A percentile compares a stretch with the other conserved stretches of the same genome.
Evolutionary conservation across 2,329 filamentous ascomycete species (phyloP).

Genomic region (Pseudopyricularia cyperi): DNA sequence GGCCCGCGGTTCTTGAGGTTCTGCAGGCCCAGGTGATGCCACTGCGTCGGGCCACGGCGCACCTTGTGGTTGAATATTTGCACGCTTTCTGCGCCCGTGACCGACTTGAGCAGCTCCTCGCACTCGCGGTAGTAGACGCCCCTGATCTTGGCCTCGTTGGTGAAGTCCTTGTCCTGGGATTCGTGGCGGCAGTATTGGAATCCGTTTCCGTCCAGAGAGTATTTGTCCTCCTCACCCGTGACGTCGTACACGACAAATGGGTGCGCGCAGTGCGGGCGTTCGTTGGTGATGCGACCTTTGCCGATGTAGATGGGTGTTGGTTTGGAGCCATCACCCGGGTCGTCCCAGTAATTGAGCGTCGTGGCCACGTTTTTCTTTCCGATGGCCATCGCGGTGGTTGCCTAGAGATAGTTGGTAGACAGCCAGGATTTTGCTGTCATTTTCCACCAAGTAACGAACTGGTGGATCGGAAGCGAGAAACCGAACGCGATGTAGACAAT

Average conservation of each 20-base stretch:
- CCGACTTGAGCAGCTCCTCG: slow-evolving; percentile 29
- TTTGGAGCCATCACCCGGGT: slow-evolving; percentile 25
- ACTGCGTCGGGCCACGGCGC: slow-evolving; percentile 15
- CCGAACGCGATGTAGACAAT: too few species aligned
- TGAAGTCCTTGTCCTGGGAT: slow-evolving; percentile 11
- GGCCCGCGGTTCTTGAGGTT: slow-evolving; percentile 30
- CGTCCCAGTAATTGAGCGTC: slow-evolving; percentile 23
- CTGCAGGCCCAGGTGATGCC: slow-evolving; percentile 42
- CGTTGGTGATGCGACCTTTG: slow-evolving; percentile 10
- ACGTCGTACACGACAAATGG: slow-evolving; percentile 26
- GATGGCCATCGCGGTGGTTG: not conserved
- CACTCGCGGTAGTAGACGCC: slow-evolving; percentile 50
- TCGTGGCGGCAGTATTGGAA: slow-evolving; percentile 44
- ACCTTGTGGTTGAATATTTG: slow-evolving; percentile 51
- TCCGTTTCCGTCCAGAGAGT: slow-evolving; percentile 35
- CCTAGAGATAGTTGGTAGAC: too few species aligned
- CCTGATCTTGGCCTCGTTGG: slow-evolving; percentile 36
- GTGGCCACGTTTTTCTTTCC: slow-evolving; percentile 16
- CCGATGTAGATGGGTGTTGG: slow-evolving; percentile 21
- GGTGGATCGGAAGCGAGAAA: too few species aligned
- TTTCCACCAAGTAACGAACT: too few species aligned
- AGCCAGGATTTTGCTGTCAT: too few species aligned
- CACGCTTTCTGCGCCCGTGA: slow-evolving; percentile 11
- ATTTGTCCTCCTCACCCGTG: slow-evolving; percentile 49
- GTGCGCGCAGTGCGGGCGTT: slow-evolving; percentile 24